A percentile compares a stretch with the other conserved stretches of the same genome.
These are phyloP conservation scores for Blastocystis sp. DNA, from an alignment of 352 stramenopile genomes.

Conservation along the genomic window DNA sequence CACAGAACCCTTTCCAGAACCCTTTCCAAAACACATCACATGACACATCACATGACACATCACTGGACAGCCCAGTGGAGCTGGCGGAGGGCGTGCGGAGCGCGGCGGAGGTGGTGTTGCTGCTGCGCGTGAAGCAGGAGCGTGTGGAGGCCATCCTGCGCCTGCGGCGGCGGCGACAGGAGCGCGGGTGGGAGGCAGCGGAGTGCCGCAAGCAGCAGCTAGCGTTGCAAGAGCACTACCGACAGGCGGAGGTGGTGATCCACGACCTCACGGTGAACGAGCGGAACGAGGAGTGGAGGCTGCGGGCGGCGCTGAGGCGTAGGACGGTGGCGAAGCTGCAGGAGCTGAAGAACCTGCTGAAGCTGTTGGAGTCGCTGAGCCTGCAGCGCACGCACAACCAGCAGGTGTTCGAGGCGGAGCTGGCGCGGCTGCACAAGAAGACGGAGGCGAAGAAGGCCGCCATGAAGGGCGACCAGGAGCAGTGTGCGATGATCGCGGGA, in stretches of 20 bases:
- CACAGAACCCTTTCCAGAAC: too few species aligned
- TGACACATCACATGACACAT: too few species aligned
- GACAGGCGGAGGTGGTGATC: slow-evolving; percentile 5
- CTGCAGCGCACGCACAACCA: slow-evolving; percentile 18
- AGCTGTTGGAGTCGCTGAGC: slow-evolving; percentile 41
- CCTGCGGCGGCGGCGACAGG: not conserved
- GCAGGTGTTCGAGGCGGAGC: slow-evolving; percentile 22
- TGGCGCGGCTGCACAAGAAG: slow-evolving; percentile 7
- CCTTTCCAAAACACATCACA: too few species aligned
- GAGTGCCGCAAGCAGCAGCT: slow-evolving; percentile 15
- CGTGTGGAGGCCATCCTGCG: slow-evolving; percentile 31
- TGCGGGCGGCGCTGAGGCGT: not conserved
- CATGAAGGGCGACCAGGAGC: slow-evolving; percentile 18
- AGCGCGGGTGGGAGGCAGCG: not conserved
- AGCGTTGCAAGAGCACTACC: slow-evolving; percentile 20
- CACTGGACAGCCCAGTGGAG: not conserved
- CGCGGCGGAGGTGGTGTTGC: slow-evolving; percentile 17
- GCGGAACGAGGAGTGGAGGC: not conserved
- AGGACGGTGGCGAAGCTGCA: slow-evolving; percentile 52
- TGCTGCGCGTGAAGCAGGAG: slow-evolving; percentile 16
- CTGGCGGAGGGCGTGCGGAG: not conserved
- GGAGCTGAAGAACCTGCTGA: slow-evolving; percentile 37
- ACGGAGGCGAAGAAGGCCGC: not conserved
- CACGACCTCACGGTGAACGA: not conserved
- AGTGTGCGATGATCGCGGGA: slow-evolving; percentile 26